Conservation (phyloP, 306 rosid species). For the Quillaja saponaria region DNA sequence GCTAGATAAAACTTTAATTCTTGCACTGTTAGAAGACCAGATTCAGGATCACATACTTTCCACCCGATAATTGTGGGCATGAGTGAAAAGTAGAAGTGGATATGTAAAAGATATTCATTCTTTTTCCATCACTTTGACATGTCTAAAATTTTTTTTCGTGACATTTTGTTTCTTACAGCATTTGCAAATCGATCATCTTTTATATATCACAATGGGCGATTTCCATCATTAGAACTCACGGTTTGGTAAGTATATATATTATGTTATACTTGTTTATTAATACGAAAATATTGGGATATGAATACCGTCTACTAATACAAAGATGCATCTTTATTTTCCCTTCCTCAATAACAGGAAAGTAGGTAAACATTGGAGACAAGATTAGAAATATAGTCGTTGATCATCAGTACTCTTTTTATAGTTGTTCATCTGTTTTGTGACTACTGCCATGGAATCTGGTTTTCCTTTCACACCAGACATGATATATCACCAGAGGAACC, state of each 20-base stretch:
- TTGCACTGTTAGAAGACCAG: slow-evolving; percentile 20
- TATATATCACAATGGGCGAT: too few species aligned
- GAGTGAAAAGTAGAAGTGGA: not conserved
- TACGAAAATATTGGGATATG: not conserved
- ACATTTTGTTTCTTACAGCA: too few species aligned
- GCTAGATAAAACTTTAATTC: slow-evolving; percentile 29
- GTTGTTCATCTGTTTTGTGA: not conserved
- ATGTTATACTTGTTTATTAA: not conserved
- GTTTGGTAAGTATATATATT: too few species aligned
- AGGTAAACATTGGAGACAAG: not conserved
- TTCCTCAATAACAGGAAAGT: not conserved
- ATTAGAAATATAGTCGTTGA: not conserved
- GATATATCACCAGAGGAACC: too few species aligned
- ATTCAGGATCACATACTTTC: slow-evolving; percentile 29
- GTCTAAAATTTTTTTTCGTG: too few species aligned
- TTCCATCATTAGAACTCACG: too few species aligned
- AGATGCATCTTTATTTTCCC: not conserved
- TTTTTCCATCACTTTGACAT: too few species aligned
- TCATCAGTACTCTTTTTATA: not conserved
- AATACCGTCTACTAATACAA: not conserved
- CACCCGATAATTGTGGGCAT: slow-evolving; percentile 46
- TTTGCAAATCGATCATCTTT: too few species aligned
- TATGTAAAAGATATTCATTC: not conserved
- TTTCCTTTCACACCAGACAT: too few species aligned
- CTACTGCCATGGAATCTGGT: too few species aligned